phyloP scores from a whole-genome alignment of 1,284 basidiomycete genomes.

The Trichosporon sp. region DNA sequence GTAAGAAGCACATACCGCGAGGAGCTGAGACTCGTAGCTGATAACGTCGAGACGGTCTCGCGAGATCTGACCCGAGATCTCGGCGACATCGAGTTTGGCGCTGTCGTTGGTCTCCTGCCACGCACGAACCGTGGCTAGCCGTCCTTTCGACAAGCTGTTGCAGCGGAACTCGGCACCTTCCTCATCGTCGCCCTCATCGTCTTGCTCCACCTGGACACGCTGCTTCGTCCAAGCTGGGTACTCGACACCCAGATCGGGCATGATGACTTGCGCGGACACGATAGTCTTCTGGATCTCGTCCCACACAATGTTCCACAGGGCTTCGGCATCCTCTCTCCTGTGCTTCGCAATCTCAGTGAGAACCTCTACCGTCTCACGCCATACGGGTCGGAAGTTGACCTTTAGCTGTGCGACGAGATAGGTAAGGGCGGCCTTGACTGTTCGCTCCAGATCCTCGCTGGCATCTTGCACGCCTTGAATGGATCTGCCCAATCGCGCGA shows the following conservation, averaged over 20 bases:
- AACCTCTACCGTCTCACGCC: slow-evolving; percentile 70
- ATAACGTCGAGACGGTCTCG: slow-evolving; percentile 65
- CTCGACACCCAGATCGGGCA: slow-evolving; percentile 27
- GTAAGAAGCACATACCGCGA: slow-evolving; percentile 62
- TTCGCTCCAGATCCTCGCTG: slow-evolving; percentile 7
- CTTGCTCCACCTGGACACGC: slow-evolving; percentile 7
- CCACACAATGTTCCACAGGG: slow-evolving; percentile 68
- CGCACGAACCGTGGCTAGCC: slow-evolving; percentile 16
- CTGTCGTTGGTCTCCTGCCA: slow-evolving; percentile 26
- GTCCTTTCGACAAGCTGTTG: slow-evolving; percentile 30
- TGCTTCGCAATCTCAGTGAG: slow-evolving; percentile 60
- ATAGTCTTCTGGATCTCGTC: slow-evolving; percentile 54
- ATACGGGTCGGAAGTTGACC: slow-evolving; percentile 81
- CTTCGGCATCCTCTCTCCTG: slow-evolving; percentile 49
- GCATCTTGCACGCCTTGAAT: slow-evolving; percentile 2
- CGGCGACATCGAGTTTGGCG: slow-evolving; percentile 26
- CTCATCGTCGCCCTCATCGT: slow-evolving; percentile 21
- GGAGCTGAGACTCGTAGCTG: slow-evolving; percentile 74
- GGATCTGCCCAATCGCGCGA: slow-evolving; percentile 43
- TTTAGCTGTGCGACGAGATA: slow-evolving; percentile 62
- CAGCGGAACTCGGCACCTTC: slow-evolving; percentile 44
- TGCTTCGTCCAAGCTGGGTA: slow-evolving; percentile 36
- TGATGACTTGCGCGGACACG: slow-evolving; percentile 17
- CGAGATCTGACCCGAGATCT: slow-evolving; percentile 56
- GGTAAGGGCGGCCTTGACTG: slow-evolving; percentile 16